Conservation (phyloP, 2,329 filamentous ascomycete species). For the Penicillium sp. region DNA sequence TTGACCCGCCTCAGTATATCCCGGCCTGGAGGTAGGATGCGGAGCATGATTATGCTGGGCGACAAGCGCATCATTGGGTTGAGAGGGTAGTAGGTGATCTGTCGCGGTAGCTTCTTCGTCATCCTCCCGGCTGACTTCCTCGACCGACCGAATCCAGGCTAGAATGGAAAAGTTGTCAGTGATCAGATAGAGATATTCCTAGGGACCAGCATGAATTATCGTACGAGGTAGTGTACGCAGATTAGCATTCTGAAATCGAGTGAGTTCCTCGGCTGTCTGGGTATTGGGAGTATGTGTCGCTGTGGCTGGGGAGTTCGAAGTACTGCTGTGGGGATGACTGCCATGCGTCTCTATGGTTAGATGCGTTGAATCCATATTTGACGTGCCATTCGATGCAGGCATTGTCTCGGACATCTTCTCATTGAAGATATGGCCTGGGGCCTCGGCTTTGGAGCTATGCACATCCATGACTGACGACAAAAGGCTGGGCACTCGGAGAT, state of each 20-base stretch:
- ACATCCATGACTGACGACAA: constrained; percentile 14
- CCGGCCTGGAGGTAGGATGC: constrained; percentile 28
- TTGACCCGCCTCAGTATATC: constrained; percentile 8
- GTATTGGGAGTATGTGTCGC: constrained; percentile 19
- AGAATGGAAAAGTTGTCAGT: constrained; percentile 7
- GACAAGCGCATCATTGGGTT: constrained; percentile 41
- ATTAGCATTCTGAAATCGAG: constrained; percentile 10
- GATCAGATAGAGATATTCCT: background rate
- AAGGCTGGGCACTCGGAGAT: constrained; percentile 8
- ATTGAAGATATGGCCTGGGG: constrained; percentile 16
- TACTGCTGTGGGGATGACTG: constrained; percentile 17
- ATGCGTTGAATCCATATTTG: constrained; percentile 1
- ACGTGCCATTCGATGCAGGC: constrained; percentile 8
- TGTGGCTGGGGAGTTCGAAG: constrained; percentile 20
- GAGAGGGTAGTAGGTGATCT: constrained; percentile 36
- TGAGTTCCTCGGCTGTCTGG: constrained; percentile 14
- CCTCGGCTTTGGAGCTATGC: constrained; percentile 20
- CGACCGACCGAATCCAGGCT: constrained; percentile 48
- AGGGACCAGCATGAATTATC: constrained; percentile 2
- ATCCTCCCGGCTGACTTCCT: constrained; percentile 31
- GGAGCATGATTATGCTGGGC: constrained; percentile 49
- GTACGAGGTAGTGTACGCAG: constrained; percentile 42
- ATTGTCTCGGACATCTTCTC: constrained; percentile 25
- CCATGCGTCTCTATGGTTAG: constrained; percentile 23
- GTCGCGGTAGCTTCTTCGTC: constrained; percentile 36